Conservation (phyloP, 2,329 filamentous ascomycete genomes). For the Orbilia javanica region DNA sequence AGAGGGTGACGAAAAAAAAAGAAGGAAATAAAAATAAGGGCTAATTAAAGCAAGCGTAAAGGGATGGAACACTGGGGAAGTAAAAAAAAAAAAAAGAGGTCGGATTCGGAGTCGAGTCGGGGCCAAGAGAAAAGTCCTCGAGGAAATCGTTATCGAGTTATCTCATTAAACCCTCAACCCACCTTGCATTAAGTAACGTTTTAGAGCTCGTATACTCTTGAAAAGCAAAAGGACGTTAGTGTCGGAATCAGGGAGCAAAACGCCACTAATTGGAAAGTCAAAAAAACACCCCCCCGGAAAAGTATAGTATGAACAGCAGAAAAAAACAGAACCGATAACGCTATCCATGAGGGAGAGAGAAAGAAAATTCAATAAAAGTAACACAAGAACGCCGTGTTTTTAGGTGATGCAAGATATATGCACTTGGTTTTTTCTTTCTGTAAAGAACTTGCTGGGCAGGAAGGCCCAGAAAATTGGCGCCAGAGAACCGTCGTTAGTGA, state of each 20-base stretch:
- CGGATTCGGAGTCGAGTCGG: neutral
- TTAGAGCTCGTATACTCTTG: conserved; percentile 4
- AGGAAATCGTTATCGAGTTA: conserved; percentile 25
- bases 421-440: conserved; percentile 38
- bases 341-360: neutral
- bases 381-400: conserved; percentile 44
- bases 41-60: neutral
- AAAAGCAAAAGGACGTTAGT: conserved; percentile 1
- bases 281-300: neutral
- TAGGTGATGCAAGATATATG: conserved; percentile 39
- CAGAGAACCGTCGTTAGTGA: neutral
- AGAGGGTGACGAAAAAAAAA: neutral
- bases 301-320: neutral
- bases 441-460: neutral
- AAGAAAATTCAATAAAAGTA: neutral
- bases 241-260: conserved; percentile 4
- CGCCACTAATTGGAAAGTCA: conserved; percentile 15
- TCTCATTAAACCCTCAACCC: conserved; percentile 1
- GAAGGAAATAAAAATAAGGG: neutral
- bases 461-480: neutral
- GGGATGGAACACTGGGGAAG: neutral
- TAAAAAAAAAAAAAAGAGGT: neutral
- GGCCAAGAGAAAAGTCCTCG: neutral
- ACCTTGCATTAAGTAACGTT: conserved; percentile 10
- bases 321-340: conserved; percentile 20